Evolutionary conservation across 345 rosid species (phyloP).

Genomic region (Dimocarpus longan): DNA sequence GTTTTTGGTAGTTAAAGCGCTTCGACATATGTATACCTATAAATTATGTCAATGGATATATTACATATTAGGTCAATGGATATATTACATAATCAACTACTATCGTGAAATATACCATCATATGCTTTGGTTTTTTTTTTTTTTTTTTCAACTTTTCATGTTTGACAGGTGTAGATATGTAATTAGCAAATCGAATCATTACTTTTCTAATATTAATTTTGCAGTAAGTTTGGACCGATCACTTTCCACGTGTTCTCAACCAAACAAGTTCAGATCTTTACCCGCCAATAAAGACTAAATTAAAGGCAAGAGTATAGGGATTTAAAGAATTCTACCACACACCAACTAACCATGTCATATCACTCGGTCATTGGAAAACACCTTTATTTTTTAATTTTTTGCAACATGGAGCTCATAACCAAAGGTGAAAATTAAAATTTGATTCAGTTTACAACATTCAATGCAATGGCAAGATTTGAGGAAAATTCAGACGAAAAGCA

Average conservation of each 20-base stretch:
- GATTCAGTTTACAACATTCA: neutral
- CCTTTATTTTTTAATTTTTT: neutral
- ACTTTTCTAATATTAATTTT: neutral
- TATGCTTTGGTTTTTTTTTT: neutral
- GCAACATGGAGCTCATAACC: neutral
- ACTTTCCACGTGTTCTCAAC: neutral
- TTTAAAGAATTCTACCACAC: neutral
- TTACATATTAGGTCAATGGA: too few species aligned
- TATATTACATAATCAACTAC: too few species aligned
- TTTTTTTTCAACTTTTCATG: neutral
- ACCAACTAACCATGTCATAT: neutral
- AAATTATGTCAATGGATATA: too few species aligned
- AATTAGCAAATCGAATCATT: neutral
- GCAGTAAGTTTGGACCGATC: neutral
- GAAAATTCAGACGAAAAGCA: neutral
- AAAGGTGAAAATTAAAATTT: neutral
- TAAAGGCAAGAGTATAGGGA: neutral
- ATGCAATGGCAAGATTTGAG: neutral
- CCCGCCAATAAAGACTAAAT: constrained; percentile 5
- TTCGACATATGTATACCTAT: too few species aligned
- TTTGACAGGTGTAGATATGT: neutral
- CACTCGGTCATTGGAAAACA: neutral
- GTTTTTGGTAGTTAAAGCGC: constrained; percentile 31
- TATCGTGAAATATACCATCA: neutral
- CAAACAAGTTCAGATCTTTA: neutral